Percentiles rank a stretch among this genome's conserved stretches.
Evolutionary conservation across 441 rosid genomes (phyloP).

Genomic region (Populus hybrid): DNA sequence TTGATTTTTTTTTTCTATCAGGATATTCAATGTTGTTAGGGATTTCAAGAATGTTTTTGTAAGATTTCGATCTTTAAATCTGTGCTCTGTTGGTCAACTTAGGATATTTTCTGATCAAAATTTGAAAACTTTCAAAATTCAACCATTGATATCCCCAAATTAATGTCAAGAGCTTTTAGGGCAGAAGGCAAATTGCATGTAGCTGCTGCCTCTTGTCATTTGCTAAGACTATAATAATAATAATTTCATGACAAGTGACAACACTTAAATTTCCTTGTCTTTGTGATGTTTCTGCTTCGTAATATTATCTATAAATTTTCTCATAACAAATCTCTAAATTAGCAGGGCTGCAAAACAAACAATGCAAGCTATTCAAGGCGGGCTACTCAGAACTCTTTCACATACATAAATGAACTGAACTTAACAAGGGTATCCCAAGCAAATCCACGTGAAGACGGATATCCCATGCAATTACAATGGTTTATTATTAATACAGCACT

Average conservation of each 20-base stretch:
- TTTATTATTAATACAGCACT: not conserved
- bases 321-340: not conserved
- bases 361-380: not conserved
- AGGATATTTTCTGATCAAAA: not conserved
- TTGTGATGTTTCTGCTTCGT: not conserved
- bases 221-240: not conserved
- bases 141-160: not conserved
- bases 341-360: not conserved
- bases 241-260: not conserved
- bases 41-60: not conserved
- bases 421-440: not conserved
- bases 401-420: not conserved
- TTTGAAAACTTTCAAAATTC: not conserved
- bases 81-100: not conserved
- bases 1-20: not conserved
- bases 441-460: not conserved
- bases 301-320: not conserved
- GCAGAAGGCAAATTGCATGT: not conserved
- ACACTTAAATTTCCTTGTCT: not conserved
- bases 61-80: not conserved
- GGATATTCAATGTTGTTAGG: not conserved
- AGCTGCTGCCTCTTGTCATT: not conserved
- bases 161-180: not conserved
- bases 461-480: not conserved
- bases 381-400: not conserved